These are phyloP conservation scores for Arthrobotrys iridis DNA, from an alignment of 2,329 filamentous ascomycete genomes.

Conservation along the genomic window DNA sequence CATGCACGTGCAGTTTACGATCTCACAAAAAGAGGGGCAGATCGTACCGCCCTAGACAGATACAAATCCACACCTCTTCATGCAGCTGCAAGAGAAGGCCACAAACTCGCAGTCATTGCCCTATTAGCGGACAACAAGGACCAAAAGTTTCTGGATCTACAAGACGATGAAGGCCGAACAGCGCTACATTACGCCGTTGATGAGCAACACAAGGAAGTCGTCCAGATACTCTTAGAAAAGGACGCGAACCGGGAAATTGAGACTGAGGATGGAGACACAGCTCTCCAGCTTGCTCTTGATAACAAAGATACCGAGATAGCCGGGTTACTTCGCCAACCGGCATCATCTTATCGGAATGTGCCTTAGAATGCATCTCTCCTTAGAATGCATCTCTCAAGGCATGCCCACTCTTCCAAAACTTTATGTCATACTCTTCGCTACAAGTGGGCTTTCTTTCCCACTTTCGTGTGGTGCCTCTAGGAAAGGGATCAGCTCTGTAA, in stretches of 20 bases:
- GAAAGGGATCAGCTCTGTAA: too few relatives aligned
- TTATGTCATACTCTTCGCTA: too few relatives aligned
- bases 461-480: too few relatives aligned
- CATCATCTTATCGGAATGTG: too few relatives aligned
- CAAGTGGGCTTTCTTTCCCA: too few relatives aligned
- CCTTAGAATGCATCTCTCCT: too few relatives aligned
- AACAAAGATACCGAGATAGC: not conserved
- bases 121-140: not conserved
- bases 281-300: not conserved
- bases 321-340: not conserved
- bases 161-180: constrained; percentile 4
- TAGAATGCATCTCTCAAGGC: too few relatives aligned
- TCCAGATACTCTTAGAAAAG: not conserved
- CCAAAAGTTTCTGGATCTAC: not conserved
- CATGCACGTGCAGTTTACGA: not conserved
- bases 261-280: not conserved
- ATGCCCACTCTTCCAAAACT: too few relatives aligned
- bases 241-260: not conserved
- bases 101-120: not conserved
- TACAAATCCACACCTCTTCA: constrained; percentile 14
- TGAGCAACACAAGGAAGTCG: not conserved
- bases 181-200: constrained; percentile 18
- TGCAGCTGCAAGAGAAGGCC: constrained; percentile 4
- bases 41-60: not conserved
- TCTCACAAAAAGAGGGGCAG: not conserved